These are phyloP conservation scores for Zelonia costaricensis DNA, from an alignment of 208 protist species.

Conservation along the genomic window DNA sequence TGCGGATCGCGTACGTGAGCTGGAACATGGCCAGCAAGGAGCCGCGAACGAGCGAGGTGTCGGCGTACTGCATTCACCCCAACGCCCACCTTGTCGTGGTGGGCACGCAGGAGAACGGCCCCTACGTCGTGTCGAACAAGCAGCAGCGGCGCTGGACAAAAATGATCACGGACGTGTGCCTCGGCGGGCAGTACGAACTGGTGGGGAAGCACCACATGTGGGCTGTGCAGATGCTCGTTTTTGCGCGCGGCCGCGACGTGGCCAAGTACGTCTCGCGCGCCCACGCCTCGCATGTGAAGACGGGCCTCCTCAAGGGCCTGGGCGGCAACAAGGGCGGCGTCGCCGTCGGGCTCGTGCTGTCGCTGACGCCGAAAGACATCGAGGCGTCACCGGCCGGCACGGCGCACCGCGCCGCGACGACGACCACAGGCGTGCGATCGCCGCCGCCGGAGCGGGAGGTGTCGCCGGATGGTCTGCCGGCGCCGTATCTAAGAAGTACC, in stretches of 20 bases:
- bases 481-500: too few species aligned
- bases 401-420: neutral
- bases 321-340: slow-evolving; percentile 95
- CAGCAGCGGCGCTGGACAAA: slow-evolving; percentile 54
- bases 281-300: slow-evolving; percentile 50
- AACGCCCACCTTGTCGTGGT: slow-evolving; percentile 85
- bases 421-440: too few species aligned
- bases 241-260: slow-evolving; percentile 68
- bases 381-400: slow-evolving; percentile 7
- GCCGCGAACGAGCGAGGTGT: slow-evolving; percentile 53
- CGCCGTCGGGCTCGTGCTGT: slow-evolving; percentile 69
- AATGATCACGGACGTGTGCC: slow-evolving; percentile 38
- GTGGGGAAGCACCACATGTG: slow-evolving; percentile 62
- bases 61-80: slow-evolving; percentile 63
- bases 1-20: slow-evolving; percentile 76
- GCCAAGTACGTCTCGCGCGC: slow-evolving; percentile 52
- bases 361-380: slow-evolving; percentile 30
- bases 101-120: slow-evolving; percentile 84
- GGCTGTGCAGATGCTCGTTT: slow-evolving; percentile 86
- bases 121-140: slow-evolving; percentile 47
- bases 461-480: too few species aligned
- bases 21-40: slow-evolving; percentile 80
- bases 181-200: slow-evolving; percentile 57
- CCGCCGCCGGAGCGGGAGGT: neutral
- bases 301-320: slow-evolving; percentile 53